Evolutionary conservation across 2,329 filamentous ascomycete species (phyloP).

Genomic region (Aspergillus sp.): DNA sequence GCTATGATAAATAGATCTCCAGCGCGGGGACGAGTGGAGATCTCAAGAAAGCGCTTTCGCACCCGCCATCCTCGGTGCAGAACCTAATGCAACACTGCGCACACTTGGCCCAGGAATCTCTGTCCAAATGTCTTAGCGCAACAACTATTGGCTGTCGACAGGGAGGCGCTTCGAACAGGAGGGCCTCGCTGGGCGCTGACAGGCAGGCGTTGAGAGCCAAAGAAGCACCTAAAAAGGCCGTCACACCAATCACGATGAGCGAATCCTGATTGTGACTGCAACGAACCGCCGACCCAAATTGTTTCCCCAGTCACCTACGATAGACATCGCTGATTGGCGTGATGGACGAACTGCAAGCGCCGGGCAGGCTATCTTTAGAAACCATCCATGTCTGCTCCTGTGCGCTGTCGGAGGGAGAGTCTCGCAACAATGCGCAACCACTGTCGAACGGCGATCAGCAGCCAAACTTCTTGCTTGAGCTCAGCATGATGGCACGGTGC

Average conservation of each 20-base stretch:
- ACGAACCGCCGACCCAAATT: constrained; percentile 19
- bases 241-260: constrained; percentile 18
- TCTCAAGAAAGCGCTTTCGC: constrained; percentile 17
- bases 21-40: constrained; percentile 12
- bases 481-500: background rate
- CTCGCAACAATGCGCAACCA: background rate
- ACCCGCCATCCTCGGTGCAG: constrained; percentile 22
- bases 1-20: constrained; percentile 31
- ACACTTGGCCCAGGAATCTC: constrained; percentile 21
- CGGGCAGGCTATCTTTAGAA: constrained; percentile 33
- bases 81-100: constrained; percentile 35
- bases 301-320: constrained; percentile 13
- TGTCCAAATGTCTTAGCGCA: constrained; percentile 5
- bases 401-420: background rate
- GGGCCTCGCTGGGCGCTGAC: constrained; percentile 10
- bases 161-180: constrained; percentile 20
- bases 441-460: background rate
- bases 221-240: background rate
- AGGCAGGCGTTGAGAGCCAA: constrained; percentile 9
- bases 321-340: constrained; percentile 13
- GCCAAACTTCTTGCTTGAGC: background rate
- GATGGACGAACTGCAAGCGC: constrained; percentile 29
- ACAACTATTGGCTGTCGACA: constrained; percentile 19
- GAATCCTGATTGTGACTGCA: constrained; percentile 17
- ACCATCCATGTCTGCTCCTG: background rate